phyloP scores from a whole-genome alignment of 495 filamentous ascomycete species.

The Neurospora discreta region DNA sequence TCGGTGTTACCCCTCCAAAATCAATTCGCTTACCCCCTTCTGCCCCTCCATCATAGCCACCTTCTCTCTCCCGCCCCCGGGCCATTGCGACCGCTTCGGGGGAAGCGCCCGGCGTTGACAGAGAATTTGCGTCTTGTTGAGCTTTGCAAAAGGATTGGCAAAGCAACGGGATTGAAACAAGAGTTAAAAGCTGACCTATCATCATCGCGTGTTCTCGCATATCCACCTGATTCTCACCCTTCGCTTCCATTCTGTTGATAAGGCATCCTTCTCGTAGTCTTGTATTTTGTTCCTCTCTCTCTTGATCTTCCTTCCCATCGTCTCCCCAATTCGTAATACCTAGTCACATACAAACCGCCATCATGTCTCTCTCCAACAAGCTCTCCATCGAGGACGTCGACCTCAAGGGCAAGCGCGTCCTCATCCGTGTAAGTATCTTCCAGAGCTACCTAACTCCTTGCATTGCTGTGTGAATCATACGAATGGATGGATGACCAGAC shows the following conservation, averaged over 20 bases:
- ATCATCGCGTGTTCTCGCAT: background rate
- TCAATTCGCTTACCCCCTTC: background rate
- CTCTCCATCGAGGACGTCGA: constrained; percentile 92
- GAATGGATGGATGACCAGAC: background rate
- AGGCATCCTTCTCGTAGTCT: background rate
- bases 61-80: background rate
- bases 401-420: constrained; percentile 93
- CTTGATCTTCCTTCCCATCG: background rate
- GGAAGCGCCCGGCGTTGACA: background rate
- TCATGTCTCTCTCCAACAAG: constrained; percentile 98
- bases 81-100: background rate
- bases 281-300: background rate
- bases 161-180: background rate
- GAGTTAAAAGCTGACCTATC: background rate
- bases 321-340: background rate
- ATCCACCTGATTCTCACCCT: background rate
- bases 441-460: background rate
- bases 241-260: background rate
- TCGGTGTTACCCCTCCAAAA: background rate
- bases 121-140: background rate
- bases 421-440: constrained; percentile 70
- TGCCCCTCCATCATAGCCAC: background rate
- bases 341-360: constrained; percentile 15
- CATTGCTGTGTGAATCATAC: background rate
- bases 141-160: background rate